Base-by-base conservation (phyloP, 805 yeast genomes). In the Priceomyces haplophilus region DNA sequence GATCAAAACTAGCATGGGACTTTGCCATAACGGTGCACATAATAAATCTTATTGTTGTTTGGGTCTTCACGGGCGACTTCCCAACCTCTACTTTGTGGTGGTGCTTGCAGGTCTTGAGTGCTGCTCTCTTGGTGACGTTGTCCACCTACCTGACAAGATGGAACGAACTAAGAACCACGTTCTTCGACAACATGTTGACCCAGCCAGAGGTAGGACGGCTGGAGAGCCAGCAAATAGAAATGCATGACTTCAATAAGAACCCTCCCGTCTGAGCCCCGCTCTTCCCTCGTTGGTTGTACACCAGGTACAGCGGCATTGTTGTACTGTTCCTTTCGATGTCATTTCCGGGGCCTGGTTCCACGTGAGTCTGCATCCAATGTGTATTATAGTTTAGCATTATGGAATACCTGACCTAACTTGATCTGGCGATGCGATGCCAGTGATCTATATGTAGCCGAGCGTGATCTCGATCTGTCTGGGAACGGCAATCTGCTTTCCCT, bases 1-100 rank as follows among this genome's bases (percentile, higher is more conserved):
- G 98, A 44, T 85, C 96, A 33, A 93, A 91, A 61, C 68, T 91
- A 38, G 98, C 97, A 0, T 85, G 96, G 85, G 99, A 91, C 64
- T 91, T 93, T 67, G 97, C 96, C 8, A 58, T 91, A n/a, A 93
- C 99, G 0, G 79, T 91, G 12, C 97, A 93, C 62, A 79, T 85
- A 17, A 76, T 93, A 39, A 84, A 91, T 64, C 62, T 91, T 18
- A 40, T 81, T 3, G 80, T 88, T 3, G 87, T 81, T 0, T 81
- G 87, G 80, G 46, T 78, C 1, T 80, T 79, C 49, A 73, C 87
- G 1, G 76, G 79, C 0, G 71, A 74, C 23, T 76, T 91, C 48
- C 99, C 99, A 0, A 65, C 67, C 12, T 78, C 82, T 25, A 48
- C 85, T 4, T 69, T 83, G 38, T 91, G 98, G 98, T 88, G 97